These are phyloP conservation scores for Harrya chromipes DNA, from an alignment of 768 basidiomycete species.

Conservation along the genomic window DNA sequence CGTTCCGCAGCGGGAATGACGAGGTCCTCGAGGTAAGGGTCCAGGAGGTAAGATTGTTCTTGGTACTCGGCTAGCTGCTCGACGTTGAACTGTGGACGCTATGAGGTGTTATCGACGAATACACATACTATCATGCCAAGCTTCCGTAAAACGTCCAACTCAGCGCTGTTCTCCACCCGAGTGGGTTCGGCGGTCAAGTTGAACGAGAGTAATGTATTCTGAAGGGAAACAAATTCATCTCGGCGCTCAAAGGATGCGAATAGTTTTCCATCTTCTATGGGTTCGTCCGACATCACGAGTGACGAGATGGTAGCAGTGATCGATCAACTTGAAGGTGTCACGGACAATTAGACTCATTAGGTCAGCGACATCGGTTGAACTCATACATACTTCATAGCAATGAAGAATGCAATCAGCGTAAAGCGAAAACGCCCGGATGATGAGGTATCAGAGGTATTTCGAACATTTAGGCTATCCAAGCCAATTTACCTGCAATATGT, in stretches of 20 bases:
- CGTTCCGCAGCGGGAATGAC: slow-evolving; percentile 69
- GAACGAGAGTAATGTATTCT: slow-evolving; percentile 47
- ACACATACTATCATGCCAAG: slow-evolving; percentile 51
- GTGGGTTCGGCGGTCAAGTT: slow-evolving; percentile 45
- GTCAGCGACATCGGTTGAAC: slow-evolving; percentile 9
- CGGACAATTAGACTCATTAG: slow-evolving; percentile 5
- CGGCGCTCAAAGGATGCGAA: slow-evolving; percentile 60
- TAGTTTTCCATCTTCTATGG: slow-evolving; percentile 39
- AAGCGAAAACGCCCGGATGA: slow-evolving; percentile 45
- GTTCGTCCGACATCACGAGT: slow-evolving; percentile 37
- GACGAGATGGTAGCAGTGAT: not conserved
- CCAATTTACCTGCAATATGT: not conserved
- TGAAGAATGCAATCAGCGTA: slow-evolving; percentile 20
- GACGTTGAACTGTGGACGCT: not conserved
- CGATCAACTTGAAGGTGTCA: not conserved
- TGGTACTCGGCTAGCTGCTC: slow-evolving; percentile 83
- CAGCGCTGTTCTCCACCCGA: slow-evolving; percentile 41
- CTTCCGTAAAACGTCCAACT: slow-evolving; percentile 40
- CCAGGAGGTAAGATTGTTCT: slow-evolving; percentile 89
- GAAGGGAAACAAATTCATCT: slow-evolving; percentile 54
- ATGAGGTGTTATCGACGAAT: slow-evolving; percentile 1
- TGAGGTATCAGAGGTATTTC: slow-evolving; percentile 32
- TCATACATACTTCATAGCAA: too few species aligned
- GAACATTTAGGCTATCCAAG: not conserved
- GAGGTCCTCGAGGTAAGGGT: slow-evolving; percentile 81